Evolutionary conservation across 768 basidiomycete genomes (phyloP), one percentile per base, ranked within the genome.

Genomic region (Termitomyces bulborhizus): DNA sequence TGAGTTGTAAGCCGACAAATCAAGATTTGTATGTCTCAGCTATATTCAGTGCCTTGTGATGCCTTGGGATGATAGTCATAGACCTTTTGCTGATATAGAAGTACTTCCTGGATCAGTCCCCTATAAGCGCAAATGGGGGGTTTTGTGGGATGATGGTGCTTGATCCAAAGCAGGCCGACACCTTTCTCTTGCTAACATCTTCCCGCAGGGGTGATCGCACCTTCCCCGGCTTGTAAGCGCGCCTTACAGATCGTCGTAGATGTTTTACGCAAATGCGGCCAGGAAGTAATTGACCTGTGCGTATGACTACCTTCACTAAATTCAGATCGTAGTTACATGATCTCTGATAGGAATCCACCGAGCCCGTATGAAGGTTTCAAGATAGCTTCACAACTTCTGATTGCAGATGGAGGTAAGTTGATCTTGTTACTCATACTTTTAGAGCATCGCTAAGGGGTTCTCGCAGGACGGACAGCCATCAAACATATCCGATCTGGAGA

Each of bases 141-240:
- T 85, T 3, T 68, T 85, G 51, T 83, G 82, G 79, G 76, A 81
- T 48, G 85, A 86, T 62, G 83, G 85, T 83, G 54, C 41, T 71
- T 62, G 18, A 31, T 16, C 12, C 29, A 6, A 11, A 13, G 13
- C 16, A 46, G 31, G 18, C 26, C n/a, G 16, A 11, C 18, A 52
- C 29, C 54, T 24, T 3, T 27, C 69, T 34, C 13, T 9, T 24
- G 26, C 11, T 39, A 24, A 51, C 40, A 39, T 27, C 46, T 5
- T 5, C 16, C 9, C 21, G 31, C 18, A 84, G 83, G 81, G 5
- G 74, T 84, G 32, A 76, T 86, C 1, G 59, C 66, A 29, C 80
- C 82, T 3, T 84, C 85, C 1, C 84, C 85, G 1, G 78, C 84
- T 0, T 84, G 83, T 56, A 63, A 66, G 31, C 75, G 84, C n/a